Evolutionary conservation across 345 rosid species (phyloP).

Genomic region (Eucalyptus paniculata): DNA sequence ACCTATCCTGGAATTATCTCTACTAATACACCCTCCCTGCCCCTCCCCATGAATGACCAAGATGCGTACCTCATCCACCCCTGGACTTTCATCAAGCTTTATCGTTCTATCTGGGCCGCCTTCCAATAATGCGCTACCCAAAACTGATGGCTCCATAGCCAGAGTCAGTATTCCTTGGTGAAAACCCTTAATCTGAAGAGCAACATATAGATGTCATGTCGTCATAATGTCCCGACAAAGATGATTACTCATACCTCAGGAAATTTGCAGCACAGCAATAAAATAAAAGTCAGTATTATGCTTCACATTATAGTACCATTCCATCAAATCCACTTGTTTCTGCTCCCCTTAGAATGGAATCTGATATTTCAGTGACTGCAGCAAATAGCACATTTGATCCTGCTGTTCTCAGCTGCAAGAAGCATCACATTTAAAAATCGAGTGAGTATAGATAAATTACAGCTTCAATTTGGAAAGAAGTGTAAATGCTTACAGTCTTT

Average conservation of each 20-base stretch:
- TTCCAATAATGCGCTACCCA: slow-evolving; percentile 81
- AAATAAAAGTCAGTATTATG: background rate
- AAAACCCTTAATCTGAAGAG: slow-evolving; percentile 63
- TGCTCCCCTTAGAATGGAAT: slow-evolving; percentile 79
- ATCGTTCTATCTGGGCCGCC: slow-evolving; percentile 89
- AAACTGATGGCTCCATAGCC: slow-evolving; percentile 91
- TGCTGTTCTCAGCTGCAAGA: slow-evolving; percentile 65
- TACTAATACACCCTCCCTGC: background rate
- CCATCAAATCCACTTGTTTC: slow-evolving; percentile 94
- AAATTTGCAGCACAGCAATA: background rate
- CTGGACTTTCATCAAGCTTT: slow-evolving; percentile 80
- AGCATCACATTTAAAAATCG: background rate
- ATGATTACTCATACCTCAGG: background rate
- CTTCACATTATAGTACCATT: slow-evolving; percentile 33
- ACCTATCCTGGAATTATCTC: background rate
- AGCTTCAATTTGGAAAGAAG: background rate
- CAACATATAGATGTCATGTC: background rate
- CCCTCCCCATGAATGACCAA: background rate
- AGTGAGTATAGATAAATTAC: background rate
- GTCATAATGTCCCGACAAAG: background rate
- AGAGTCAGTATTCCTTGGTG: slow-evolving; percentile 82
- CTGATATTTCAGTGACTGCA: slow-evolving; percentile 86
- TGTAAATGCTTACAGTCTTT: slow-evolving; percentile 51
- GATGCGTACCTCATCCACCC: slow-evolving; percentile 69
- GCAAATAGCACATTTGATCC: slow-evolving; percentile 83